Evolutionary conservation across 495 filamentous ascomycete genomes (phyloP).

Genomic region (Jackrogersella multiformis): DNA sequence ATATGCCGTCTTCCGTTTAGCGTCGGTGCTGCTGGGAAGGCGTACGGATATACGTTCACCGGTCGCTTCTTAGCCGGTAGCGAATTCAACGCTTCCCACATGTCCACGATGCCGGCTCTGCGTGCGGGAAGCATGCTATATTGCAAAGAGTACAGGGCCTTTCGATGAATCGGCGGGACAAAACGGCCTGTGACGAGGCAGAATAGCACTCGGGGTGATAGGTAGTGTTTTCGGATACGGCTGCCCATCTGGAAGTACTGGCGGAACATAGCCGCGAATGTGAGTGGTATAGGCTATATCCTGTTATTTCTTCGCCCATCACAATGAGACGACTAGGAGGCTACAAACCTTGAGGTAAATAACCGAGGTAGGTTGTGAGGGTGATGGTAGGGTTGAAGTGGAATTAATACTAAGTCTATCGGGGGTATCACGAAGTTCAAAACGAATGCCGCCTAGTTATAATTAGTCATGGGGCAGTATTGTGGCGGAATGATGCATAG

Average conservation of each 20-base stretch:
- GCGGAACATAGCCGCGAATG: conserved; percentile 91
- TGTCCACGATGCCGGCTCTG: conserved; percentile 79
- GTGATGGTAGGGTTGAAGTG: conserved; percentile 25
- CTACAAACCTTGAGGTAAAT: conserved; percentile 77
- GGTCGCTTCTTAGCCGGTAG: conserved; percentile 57
- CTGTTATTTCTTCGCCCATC: conserved; percentile 22
- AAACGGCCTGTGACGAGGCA: conserved; percentile 90
- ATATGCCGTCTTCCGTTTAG: conserved; percentile 41
- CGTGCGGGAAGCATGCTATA: conserved; percentile 95
- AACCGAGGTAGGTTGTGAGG: conserved; percentile 69
- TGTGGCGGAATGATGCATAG: neutral
- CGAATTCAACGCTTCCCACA: conserved; percentile 74
- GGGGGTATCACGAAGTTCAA: conserved; percentile 84
- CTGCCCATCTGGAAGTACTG: conserved; percentile 96
- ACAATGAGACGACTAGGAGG: neutral
- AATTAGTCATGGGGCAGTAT: conserved; percentile 18
- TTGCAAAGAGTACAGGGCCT: conserved; percentile 94
- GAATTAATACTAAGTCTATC: conserved; percentile 54
- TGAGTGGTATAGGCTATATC: conserved; percentile 82
- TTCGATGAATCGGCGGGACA: conserved; percentile 88
- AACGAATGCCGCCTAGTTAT: conserved; percentile 79
- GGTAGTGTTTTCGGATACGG: conserved; percentile 93
- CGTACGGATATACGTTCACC: conserved; percentile 34
- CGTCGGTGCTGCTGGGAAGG: conserved; percentile 7
- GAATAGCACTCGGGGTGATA: conserved; percentile 85